Conservation (phyloP, 768 basidiomycete genomes). For the Lactarius deliciosus region DNA sequence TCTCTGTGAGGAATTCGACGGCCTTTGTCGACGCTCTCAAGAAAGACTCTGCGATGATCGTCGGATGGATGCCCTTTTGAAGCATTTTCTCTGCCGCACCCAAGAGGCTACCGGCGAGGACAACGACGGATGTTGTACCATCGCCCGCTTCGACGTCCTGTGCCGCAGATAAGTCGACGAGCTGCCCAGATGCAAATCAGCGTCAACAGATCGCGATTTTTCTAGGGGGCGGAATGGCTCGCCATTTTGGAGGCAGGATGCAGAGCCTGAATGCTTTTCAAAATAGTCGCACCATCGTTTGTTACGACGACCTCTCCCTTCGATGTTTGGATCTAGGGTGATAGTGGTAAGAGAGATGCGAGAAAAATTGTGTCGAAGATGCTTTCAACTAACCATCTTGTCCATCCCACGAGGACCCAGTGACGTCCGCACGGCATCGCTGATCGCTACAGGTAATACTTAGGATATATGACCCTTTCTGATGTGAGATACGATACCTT, state of each 20-base stretch:
- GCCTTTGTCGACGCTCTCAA: conserved; percentile 88
- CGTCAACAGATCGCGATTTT: not conserved
- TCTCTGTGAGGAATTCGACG: conserved; percentile 90
- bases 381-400: conserved; percentile 75
- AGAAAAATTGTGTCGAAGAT: not conserved
- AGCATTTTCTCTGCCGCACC: conserved; percentile 97
- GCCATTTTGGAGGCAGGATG: conserved; percentile 99
- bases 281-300: conserved; percentile 97
- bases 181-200: conserved; percentile 46
- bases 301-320: conserved; percentile 98
- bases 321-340: conserved; percentile 84
- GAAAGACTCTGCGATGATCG: conserved; percentile 95
- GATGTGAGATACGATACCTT: conserved; percentile 65
- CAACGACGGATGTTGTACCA: conserved; percentile 96
- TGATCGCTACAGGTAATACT: conserved; percentile 64
- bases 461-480: conserved; percentile 25
- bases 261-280: conserved; percentile 91
- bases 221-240: not conserved
- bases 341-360: conserved; percentile 14
- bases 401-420: conserved; percentile 98
- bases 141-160: conserved; percentile 99
- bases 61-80: conserved; percentile 95
- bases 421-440: conserved; percentile 95
- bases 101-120: conserved; percentile 89
- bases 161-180: conserved; percentile 95